Evolutionary conservation across 108 stramenopile species (phyloP), one percentile per base, ranked within the genome.

Genomic region (Fistulifera pelliculosa): DNA sequence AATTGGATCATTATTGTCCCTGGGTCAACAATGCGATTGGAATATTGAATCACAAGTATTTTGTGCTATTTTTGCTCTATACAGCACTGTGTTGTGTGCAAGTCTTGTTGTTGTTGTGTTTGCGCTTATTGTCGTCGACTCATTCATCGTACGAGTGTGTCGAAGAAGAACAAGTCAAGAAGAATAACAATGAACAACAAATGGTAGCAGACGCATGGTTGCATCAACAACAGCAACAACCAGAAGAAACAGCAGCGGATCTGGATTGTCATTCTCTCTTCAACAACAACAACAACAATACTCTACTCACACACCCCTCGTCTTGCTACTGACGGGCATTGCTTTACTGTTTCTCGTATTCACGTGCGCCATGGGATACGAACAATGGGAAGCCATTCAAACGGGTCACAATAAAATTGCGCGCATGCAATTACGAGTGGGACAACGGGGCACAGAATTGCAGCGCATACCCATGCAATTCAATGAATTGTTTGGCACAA

Each of bases 41-140:
- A 49, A 84, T 90, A 1, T 53, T 80, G 58, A 91, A 91, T 62
- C 89, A 91, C 62, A 91, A 91, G 64, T 93, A 94, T 66, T 99
- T 99, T 69, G 56, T 95, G 24, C 76, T 96, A 3, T 99, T 99
- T 80, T 74, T 96, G 41, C 39, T 86, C 5, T 99, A 96, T 70
- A 90, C 96, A 19, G 82, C 84, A 41, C 35, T 69, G 14, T 70
- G 83, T 13, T 85, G 87, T 41, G 41, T 90, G 21, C 74, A 86
- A 39, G 79, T 85, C 7, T 54, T 96, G 25, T 59, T 70, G 7
- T 63, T 97, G 50, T 60, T 94, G 22, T 17, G 83, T 12, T 57
- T 80, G 23, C 64, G 77, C 47, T 54, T 67, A 5, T 45, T 13
- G 11, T 14, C 11, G 40, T 41, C 12, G 12, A 41, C 12, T 41